phyloP scores from a whole-genome alignment of 140 eudicot species.

The Oenanthe javanica region DNA sequence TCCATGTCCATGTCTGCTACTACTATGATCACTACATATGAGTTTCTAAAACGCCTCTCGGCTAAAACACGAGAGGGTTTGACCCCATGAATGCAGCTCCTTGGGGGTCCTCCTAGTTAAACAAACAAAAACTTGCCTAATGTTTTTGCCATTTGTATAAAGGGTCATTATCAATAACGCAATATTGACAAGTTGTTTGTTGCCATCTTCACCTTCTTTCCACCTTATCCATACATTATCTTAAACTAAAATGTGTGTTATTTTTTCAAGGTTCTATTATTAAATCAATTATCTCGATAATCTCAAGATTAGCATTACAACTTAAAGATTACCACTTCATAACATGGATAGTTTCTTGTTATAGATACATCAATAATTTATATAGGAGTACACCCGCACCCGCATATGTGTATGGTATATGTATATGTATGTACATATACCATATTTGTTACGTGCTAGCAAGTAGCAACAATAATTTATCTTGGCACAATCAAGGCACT shows the following conservation, averaged over 20 bases:
- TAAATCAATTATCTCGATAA: background rate
- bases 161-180: background rate
- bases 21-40: constrained; percentile 78
- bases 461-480: too few relatives aligned
- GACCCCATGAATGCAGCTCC: background rate
- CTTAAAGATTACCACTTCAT: background rate
- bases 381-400: background rate
- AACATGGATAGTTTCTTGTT: background rate
- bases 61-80: constrained; percentile 37
- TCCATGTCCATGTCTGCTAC: constrained; percentile 79
- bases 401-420: too few relatives aligned
- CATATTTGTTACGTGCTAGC: too few relatives aligned
- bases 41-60: constrained; percentile 60
- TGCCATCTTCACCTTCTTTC: background rate
- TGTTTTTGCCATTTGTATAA: background rate
- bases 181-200: constrained; percentile 1
- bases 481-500: too few relatives aligned
- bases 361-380: too few relatives aligned
- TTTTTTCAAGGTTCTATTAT: background rate
- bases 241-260: background rate
- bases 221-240: constrained; percentile 11
- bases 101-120: background rate
- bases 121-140: background rate
- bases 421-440: too few relatives aligned
- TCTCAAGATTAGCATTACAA: background rate